Evolutionary conservation across 2,329 filamentous ascomycete genomes (phyloP).

Genomic region (Rhinocladiella similis): DNA sequence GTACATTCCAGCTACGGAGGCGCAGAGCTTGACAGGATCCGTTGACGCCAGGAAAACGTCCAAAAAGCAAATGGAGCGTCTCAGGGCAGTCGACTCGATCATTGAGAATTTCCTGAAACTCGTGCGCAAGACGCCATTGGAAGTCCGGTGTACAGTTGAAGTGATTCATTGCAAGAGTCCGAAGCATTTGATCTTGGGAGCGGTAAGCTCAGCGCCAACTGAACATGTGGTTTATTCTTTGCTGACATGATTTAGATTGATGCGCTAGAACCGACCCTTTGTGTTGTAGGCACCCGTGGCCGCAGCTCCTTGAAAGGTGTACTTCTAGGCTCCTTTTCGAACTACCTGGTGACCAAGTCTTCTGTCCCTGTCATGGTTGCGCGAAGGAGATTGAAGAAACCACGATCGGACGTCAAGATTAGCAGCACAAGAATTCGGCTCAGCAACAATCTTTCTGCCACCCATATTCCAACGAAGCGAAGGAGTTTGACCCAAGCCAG

Average conservation of each 20-base stretch:
- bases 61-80: conserved; percentile 74
- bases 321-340: conserved; percentile 92
- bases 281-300: conserved; percentile 88
- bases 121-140: conserved; percentile 84
- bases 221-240: not conserved
- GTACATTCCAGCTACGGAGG: conserved; percentile 38
- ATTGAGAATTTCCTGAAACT: conserved; percentile 82
- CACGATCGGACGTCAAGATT: conserved; percentile 62
- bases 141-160: conserved; percentile 91
- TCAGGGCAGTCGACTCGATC: conserved; percentile 78
- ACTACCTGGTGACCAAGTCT: conserved; percentile 95
- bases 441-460: conserved; percentile 68
- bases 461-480: conserved; percentile 23
- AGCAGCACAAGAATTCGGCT: conserved; percentile 65
- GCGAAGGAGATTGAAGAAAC: conserved; percentile 79
- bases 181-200: conserved; percentile 92
- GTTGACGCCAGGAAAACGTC: conserved; percentile 52
- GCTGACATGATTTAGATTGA: conserved; percentile 65
- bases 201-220: conserved; percentile 51
- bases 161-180: conserved; percentile 98
- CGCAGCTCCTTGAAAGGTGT: conserved; percentile 92
- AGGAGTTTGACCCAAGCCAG: conserved; percentile 28
- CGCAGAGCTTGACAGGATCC: conserved; percentile 45
- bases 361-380: conserved; percentile 98
- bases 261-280: conserved; percentile 82